Conservation (phyloP, 2,329 filamentous ascomycete genomes). For the Alternaria panax region DNA sequence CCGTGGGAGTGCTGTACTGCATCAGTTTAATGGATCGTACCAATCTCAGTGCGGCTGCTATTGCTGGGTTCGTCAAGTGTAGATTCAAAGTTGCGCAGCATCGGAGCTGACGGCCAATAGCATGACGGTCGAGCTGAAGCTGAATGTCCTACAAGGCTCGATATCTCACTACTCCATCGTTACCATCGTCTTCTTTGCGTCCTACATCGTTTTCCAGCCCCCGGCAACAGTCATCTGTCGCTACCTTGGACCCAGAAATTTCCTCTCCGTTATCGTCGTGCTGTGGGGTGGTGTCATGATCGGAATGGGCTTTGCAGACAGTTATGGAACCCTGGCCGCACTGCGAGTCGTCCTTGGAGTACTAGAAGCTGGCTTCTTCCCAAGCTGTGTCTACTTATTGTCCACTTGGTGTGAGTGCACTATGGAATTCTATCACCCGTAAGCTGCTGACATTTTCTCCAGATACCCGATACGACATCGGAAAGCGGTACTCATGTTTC, state of each 20-base stretch:
- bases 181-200: constrained; percentile 60
- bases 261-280: constrained; percentile 45
- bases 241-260: constrained; percentile 51
- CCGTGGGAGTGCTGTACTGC: constrained; percentile 70
- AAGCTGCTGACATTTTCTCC: neutral
- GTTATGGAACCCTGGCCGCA: constrained; percentile 47
- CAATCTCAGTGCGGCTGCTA: constrained; percentile 75
- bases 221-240: constrained; percentile 52
- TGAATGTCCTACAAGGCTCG: constrained; percentile 35
- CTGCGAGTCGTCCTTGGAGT: constrained; percentile 51
- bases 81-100: constrained; percentile 1
- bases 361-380: constrained; percentile 51
- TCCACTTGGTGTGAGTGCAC: constrained; percentile 47
- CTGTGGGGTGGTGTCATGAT: constrained; percentile 56
- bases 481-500: constrained; percentile 73
- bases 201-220: constrained; percentile 54
- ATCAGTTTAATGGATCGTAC: constrained; percentile 80
- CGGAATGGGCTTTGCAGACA: constrained; percentile 51
- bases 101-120: constrained; percentile 38
- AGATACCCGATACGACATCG: constrained; percentile 67
- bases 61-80: constrained; percentile 64
- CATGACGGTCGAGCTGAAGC: constrained; percentile 51
- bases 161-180: constrained; percentile 62
- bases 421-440: too few relatives aligned
- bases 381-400: constrained; percentile 56